Evolutionary conservation across 2,329 filamentous ascomycete species (phyloP).

Genomic region (Scytalidium sp.): DNA sequence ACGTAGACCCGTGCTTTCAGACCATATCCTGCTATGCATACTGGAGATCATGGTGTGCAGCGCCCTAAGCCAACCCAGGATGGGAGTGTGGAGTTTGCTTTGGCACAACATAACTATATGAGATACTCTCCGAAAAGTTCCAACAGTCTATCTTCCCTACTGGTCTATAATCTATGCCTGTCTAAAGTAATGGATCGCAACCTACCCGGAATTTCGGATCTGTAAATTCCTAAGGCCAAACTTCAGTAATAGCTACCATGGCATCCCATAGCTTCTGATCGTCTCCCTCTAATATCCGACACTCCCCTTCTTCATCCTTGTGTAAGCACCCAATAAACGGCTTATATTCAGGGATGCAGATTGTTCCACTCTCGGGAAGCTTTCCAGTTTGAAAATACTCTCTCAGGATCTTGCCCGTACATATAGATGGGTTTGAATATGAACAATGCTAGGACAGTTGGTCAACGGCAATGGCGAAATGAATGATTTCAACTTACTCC

Average conservation of each 20-base stretch:
- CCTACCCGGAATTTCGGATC: too few relatives aligned
- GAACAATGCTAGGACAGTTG: conserved; percentile 39
- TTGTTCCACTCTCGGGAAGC: conserved; percentile 39
- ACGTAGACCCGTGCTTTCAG: too few relatives aligned
- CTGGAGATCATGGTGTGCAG: too few relatives aligned
- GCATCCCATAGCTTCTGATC: conserved; percentile 40
- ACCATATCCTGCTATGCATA: too few relatives aligned
- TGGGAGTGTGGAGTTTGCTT: too few relatives aligned
- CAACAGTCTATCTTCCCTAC: too few relatives aligned
- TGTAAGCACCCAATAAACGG: conserved; percentile 30
- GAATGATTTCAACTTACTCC: conserved; percentile 13
- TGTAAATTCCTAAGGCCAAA: conserved; percentile 21
- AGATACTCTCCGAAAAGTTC: too few relatives aligned
- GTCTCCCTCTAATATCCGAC: conserved; percentile 31
- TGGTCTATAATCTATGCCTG: too few relatives aligned
- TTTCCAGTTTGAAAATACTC: conserved; percentile 36
- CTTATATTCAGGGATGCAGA: conserved; percentile 42
- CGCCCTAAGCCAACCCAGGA: too few relatives aligned
- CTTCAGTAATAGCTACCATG: conserved; percentile 36
- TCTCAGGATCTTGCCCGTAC: conserved; percentile 28
- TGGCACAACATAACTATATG: too few relatives aligned
- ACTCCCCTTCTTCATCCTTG: neutral
- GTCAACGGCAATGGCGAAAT: neutral
- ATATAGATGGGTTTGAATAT: conserved; percentile 27
- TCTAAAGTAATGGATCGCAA: too few relatives aligned